phyloP scores from a whole-genome alignment of 2,329 filamentous ascomycete genomes.

The Curvularia lunata region DNA sequence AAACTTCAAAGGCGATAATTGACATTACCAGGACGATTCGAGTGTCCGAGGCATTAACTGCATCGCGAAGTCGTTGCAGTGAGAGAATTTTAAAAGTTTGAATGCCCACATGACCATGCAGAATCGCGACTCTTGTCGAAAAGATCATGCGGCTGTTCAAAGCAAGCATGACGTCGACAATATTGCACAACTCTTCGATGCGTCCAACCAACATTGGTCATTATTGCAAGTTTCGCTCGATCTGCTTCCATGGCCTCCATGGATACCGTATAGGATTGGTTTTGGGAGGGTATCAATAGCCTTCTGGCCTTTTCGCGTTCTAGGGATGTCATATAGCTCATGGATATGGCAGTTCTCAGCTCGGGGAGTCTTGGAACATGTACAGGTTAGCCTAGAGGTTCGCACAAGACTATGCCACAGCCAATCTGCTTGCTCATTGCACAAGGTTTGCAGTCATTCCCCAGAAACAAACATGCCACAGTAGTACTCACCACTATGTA shows the following conservation, averaged over 20 bases:
- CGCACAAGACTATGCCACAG: background rate
- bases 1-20: background rate
- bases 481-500: background rate
- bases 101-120: background rate
- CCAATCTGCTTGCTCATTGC: conserved; percentile 1
- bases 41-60: background rate
- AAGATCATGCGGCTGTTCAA: background rate
- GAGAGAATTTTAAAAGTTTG: background rate
- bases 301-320: background rate
- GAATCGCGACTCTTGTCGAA: background rate
- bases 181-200: conserved; percentile 11
- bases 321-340: background rate
- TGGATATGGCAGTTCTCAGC: background rate
- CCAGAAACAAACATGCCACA: conserved; percentile 1
- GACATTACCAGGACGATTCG: conserved; percentile 8
- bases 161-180: background rate
- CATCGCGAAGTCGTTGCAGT: background rate
- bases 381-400: background rate
- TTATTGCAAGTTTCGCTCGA: conserved; percentile 3
- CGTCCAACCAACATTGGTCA: background rate
- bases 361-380: background rate
- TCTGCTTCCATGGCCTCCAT: background rate
- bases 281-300: background rate
- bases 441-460: conserved; percentile 2
- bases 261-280: background rate